Conservation (phyloP, 768 basidiomycete genomes). For the Leccinum boreale region DNA sequence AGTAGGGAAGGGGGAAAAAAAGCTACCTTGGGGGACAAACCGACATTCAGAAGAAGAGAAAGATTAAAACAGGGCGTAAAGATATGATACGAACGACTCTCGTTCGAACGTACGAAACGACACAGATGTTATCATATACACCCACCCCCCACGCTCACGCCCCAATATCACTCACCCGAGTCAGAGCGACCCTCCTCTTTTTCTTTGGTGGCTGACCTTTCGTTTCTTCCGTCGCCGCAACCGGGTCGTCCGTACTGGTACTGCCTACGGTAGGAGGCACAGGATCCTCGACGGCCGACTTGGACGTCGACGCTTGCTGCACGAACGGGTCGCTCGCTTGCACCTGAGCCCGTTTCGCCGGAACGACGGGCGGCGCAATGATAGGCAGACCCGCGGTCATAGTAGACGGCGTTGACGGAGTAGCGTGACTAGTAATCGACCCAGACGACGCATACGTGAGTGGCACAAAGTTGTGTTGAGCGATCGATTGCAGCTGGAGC, state of each 20-base stretch:
- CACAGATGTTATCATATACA: neutral
- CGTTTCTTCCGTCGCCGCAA: conserved; percentile 16
- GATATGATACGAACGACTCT: conserved; percentile 5
- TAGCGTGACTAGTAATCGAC: conserved; percentile 10
- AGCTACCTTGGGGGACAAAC: conserved; percentile 5
- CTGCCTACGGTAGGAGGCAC: conserved; percentile 11
- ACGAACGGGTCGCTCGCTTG: conserved; percentile 20
- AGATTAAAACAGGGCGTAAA: conserved; percentile 11
- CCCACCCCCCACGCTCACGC: conserved; percentile 13
- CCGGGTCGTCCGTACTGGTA: conserved; percentile 5
- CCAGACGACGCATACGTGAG: conserved; percentile 36
- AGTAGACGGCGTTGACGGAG: conserved; percentile 26
- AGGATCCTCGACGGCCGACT: conserved; percentile 26
- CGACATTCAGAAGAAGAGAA: conserved; percentile 2
- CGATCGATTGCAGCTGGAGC: conserved; percentile 87
- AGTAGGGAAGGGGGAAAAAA: neutral
- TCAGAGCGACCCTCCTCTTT: conserved; percentile 78
- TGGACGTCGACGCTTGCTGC: conserved; percentile 26
- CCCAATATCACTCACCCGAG: conserved; percentile 58
- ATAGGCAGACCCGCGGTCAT: conserved; percentile 36
- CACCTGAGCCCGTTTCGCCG: conserved; percentile 36
- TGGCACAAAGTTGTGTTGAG: conserved; percentile 75
- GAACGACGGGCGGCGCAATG: conserved; percentile 30
- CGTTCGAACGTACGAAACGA: conserved; percentile 2
- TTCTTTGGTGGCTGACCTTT: conserved; percentile 72